Evolutionary conservation across 2,329 filamentous ascomycete genomes (phyloP).

Genomic region (Chrysosporium keratinophilum): DNA sequence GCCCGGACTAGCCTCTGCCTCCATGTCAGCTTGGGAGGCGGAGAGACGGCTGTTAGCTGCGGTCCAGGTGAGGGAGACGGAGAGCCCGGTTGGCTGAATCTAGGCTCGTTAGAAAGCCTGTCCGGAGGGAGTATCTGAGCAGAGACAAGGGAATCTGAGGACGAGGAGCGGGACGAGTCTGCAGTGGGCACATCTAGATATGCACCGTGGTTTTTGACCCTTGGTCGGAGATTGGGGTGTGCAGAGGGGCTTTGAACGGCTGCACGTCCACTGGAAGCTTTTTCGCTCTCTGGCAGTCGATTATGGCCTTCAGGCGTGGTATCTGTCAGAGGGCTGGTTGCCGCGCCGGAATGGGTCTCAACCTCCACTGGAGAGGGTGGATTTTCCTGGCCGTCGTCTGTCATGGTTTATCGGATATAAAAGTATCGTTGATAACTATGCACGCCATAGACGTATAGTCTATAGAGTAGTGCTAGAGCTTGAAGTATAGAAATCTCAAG

Average conservation of each 20-base stretch:
- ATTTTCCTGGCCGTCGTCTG: too few species aligned
- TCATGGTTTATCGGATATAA: too few species aligned
- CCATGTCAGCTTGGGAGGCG: not conserved
- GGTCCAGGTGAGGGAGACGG: conserved; percentile 4
- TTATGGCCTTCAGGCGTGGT: too few species aligned
- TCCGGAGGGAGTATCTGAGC: not conserved
- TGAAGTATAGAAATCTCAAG: too few species aligned
- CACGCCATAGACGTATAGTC: too few species aligned
- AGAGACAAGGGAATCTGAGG: conserved; percentile 2
- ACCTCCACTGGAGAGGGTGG: too few species aligned
- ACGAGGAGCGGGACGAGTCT: not conserved
- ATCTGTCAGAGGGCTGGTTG: too few species aligned
- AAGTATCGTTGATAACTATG: too few species aligned
- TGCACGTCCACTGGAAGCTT: not conserved
- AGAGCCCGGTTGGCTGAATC: not conserved
- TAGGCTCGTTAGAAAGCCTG: not conserved
- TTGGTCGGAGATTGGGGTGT: not conserved
- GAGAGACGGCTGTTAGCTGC: not conserved
- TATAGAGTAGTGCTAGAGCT: too few species aligned
- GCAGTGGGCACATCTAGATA: not conserved
- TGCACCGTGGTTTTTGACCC: not conserved
- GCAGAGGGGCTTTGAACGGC: not conserved
- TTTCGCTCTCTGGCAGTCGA: not conserved
- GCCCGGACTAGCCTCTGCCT: not conserved
- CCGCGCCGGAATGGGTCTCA: too few species aligned